These are phyloP conservation scores for Rhodamnia rubescens DNA, from an alignment of 345 rosid species.

Conservation along the genomic window DNA sequence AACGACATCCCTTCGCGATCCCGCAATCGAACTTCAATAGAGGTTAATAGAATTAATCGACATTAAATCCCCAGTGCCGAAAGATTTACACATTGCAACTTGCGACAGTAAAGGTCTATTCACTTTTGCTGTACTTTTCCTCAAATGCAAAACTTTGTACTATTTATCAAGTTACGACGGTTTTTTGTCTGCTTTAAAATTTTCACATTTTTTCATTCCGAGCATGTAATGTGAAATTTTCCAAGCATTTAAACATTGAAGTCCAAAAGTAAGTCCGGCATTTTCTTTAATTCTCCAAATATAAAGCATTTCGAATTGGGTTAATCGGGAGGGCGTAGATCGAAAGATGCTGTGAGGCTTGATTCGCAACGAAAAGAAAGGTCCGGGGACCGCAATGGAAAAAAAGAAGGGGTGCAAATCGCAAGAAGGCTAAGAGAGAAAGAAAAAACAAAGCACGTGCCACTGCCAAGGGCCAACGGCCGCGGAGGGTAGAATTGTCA, in stretches of 20 bases:
- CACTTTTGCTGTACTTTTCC: too few relatives aligned
- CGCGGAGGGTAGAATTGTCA: background rate
- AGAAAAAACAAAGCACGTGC: too few relatives aligned
- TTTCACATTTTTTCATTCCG: background rate
- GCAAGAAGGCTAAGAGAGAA: rapidly evolving
- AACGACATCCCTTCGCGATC: too few relatives aligned
- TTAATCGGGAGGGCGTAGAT: background rate
- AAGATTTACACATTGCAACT: background rate
- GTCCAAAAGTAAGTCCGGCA: background rate
- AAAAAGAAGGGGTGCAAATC: background rate
- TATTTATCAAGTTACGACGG: rapidly evolving
- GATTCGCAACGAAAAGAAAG: background rate
- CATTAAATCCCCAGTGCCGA: too few relatives aligned
- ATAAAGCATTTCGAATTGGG: background rate
- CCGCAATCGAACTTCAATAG: too few relatives aligned
- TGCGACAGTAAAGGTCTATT: background rate
- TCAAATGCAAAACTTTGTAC: too few relatives aligned
- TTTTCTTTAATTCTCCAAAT: background rate
- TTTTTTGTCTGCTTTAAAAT: background rate
- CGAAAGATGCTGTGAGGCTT: background rate
- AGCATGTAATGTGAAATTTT: background rate
- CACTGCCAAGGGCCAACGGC: background rate
- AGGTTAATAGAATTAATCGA: too few relatives aligned
- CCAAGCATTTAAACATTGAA: background rate
- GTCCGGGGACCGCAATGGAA: background rate